phyloP scores from a whole-genome alignment of 345 rosid species.

The Camelina hispida region DNA sequence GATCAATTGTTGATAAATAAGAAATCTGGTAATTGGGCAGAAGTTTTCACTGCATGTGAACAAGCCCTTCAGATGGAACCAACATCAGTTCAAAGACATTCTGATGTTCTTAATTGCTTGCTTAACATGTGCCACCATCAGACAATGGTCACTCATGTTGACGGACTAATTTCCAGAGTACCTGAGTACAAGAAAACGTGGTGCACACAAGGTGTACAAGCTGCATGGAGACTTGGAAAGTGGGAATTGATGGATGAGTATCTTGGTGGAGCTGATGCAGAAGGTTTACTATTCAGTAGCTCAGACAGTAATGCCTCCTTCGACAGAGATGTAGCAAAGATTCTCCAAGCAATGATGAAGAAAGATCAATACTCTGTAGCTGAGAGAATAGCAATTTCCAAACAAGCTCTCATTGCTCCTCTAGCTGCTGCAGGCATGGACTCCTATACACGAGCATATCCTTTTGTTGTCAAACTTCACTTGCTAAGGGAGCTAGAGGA shows the following conservation, averaged over 20 bases:
- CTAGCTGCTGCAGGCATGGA: slow-evolving; percentile 99
- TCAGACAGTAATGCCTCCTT: slow-evolving; percentile 96
- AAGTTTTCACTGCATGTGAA: slow-evolving; percentile 92
- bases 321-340: slow-evolving; percentile 96
- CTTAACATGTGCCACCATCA: slow-evolving; percentile 98
- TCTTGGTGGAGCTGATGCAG: slow-evolving; percentile 82
- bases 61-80: slow-evolving; percentile 98
- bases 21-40: slow-evolving; percentile 96
- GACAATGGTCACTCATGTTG: slow-evolving; percentile 96
- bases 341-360: slow-evolving; percentile 91
- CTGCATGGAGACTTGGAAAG: slow-evolving; percentile 98
- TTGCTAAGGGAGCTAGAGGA: slow-evolving; percentile 85
- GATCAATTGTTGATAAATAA: slow-evolving; percentile 86
- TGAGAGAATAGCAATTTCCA: slow-evolving; percentile 81
- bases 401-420: slow-evolving; percentile 95
- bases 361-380: slow-evolving; percentile 79
- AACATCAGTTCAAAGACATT: slow-evolving; percentile 84
- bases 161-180: slow-evolving; percentile 89
- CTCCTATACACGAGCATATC: slow-evolving; percentile 90
- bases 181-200: slow-evolving; percentile 92
- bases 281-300: slow-evolving; percentile 83
- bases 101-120: slow-evolving; percentile 91
- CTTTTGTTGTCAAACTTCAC: slow-evolving; percentile 91
- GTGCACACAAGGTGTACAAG: slow-evolving; percentile 99
- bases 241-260: slow-evolving; percentile 99